These are phyloP conservation scores for Tylopilus rubrobrunneus DNA, from an alignment of 768 basidiomycete genomes.

Conservation along the genomic window DNA sequence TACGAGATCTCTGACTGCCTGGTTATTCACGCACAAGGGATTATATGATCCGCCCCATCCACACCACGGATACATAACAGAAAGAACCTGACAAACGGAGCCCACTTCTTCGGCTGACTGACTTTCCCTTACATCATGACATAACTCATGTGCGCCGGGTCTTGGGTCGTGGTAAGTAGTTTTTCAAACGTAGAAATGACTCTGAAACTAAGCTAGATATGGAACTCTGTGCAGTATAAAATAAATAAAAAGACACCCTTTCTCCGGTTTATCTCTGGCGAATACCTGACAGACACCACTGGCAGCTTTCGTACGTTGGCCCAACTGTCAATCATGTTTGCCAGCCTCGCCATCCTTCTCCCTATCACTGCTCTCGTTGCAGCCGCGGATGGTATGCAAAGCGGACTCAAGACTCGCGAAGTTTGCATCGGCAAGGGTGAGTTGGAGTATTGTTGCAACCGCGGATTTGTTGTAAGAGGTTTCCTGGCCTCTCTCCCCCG, in stretches of 20 bases:
- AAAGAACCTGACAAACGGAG: too few relatives aligned
- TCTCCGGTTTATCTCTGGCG: too few relatives aligned
- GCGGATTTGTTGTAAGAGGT: not conserved
- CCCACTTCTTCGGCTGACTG: not conserved
- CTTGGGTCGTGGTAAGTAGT: not conserved
- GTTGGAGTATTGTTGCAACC: not conserved
- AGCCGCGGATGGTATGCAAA: conserved; percentile 5
- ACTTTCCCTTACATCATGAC: not conserved
- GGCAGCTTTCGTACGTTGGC: not conserved
- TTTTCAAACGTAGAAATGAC: too few relatives aligned
- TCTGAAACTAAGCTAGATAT: too few relatives aligned
- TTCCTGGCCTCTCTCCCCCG: not conserved
- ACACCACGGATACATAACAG: too few relatives aligned
- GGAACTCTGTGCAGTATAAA: too few relatives aligned
- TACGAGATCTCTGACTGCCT: too few relatives aligned
- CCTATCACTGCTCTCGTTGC: conserved; percentile 6
- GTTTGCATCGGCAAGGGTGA: not conserved
- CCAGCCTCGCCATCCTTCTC: conserved; percentile 6
- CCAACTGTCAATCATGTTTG: conserved; percentile 2
- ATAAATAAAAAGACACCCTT: too few relatives aligned
- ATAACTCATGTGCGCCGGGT: not conserved
- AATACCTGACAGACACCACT: too few relatives aligned
- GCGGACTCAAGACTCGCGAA: not conserved
- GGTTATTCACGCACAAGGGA: too few relatives aligned
- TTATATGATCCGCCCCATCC: too few relatives aligned